Percentiles rank a stretch among this genome's conserved stretches.
Conservation (phyloP, 2,329 filamentous ascomycete species). For the Colletotrichum destructivum region DNA sequence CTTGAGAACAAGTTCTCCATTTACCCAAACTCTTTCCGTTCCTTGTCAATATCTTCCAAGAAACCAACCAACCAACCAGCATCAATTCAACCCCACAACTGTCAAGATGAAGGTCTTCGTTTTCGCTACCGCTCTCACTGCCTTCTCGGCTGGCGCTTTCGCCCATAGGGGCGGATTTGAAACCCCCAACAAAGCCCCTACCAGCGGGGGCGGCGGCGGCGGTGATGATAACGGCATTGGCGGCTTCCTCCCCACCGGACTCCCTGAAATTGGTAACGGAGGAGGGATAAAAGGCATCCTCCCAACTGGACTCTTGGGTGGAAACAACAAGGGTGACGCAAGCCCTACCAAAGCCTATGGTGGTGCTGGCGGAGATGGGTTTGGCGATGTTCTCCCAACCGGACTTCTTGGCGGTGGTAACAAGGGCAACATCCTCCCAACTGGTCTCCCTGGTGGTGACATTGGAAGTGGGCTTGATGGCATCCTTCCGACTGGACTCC, state of each 20-base stretch:
- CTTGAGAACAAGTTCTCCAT: not conserved
- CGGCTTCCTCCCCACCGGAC: not conserved
- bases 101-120: conserved; percentile 28
- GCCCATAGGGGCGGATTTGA: not conserved
- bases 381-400: not conserved
- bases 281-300: not conserved
- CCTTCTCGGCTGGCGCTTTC: too few relatives aligned
- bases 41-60: not conserved
- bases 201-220: not conserved
- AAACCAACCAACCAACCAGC: not conserved
- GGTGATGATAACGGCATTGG: not conserved
- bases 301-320: not conserved
- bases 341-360: too few relatives aligned
- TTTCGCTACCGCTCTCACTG: too few relatives aligned
- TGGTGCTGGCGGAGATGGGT: not conserved
- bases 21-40: not conserved
- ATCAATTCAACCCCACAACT: not conserved
- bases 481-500: not conserved
- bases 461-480: not conserved
- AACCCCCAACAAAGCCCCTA: not conserved
- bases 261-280: not conserved
- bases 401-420: too few relatives aligned
- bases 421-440: not conserved
- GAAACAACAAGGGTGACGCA: not conserved
- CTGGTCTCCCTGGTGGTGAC: not conserved